Evolutionary conservation across 345 rosid genomes (phyloP).

Genomic region (Populus alba): DNA sequence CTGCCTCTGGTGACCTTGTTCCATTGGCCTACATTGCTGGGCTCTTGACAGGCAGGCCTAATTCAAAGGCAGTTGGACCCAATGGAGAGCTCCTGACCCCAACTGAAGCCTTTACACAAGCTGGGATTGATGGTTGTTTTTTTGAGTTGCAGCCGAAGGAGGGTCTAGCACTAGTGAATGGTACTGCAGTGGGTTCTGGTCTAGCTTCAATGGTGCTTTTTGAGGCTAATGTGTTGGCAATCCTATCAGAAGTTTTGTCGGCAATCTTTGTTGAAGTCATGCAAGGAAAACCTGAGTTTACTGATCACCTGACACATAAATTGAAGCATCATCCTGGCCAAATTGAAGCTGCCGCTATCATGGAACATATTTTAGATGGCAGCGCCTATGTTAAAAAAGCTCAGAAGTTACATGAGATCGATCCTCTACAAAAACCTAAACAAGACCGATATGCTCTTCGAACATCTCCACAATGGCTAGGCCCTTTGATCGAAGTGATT

Average conservation of each 20-base stretch:
- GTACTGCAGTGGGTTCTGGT: conserved; percentile 35
- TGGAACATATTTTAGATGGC: conserved; percentile 36
- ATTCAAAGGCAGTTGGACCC: conserved; percentile 22
- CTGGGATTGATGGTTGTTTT: conserved; percentile 21
- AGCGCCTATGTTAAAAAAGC: conserved; percentile 30
- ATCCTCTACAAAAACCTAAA: conserved; percentile 37
- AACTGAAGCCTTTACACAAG: conserved; percentile 17
- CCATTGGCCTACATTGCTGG: conserved; percentile 27
- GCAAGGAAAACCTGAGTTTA: conserved; percentile 35
- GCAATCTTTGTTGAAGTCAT: conserved; percentile 35
- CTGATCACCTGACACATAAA: conserved; percentile 35
- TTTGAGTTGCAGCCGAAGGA: conserved; percentile 33
- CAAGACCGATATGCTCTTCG: conserved; percentile 32
- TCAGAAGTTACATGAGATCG: conserved; percentile 22
- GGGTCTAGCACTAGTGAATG: conserved; percentile 31
- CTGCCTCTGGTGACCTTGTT: conserved; percentile 27
- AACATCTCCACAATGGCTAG: conserved; percentile 38
- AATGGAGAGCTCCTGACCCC: conserved; percentile 9
- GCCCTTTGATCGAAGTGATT: conserved; percentile 33
- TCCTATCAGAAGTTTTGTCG: conserved; percentile 28
- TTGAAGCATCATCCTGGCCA: conserved; percentile 39
- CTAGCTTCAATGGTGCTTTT: conserved; percentile 31
- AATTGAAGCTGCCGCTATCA: conserved; percentile 36
- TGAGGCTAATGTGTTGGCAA: conserved; percentile 24
- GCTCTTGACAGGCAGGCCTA: conserved; percentile 22